A percentile compares a stretch with the other conserved stretches of the same genome.
Conservation (phyloP, 257 asterid genomes). For the Cinchona pubescens region DNA sequence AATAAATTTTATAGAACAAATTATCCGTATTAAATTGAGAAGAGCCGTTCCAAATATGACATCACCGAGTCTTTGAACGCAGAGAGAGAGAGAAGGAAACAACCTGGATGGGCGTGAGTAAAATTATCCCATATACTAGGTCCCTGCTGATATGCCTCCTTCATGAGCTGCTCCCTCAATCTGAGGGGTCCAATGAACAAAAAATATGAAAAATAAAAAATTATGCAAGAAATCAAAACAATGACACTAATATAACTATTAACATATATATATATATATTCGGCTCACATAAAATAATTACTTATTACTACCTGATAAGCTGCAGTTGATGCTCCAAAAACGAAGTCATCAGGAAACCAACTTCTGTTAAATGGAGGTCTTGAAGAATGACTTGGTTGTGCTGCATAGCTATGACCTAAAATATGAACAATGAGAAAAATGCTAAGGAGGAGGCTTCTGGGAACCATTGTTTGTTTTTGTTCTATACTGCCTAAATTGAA, state of each 20-base stretch:
- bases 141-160: constrained; percentile 25
- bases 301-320: constrained; percentile 18
- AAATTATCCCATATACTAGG: constrained; percentile 23
- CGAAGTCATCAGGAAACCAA: constrained; percentile 17
- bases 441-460: neutral
- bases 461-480: neutral
- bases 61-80: too few species aligned
- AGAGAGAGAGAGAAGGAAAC: neutral
- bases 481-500: neutral
- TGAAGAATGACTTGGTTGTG: neutral
- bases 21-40: too few species aligned
- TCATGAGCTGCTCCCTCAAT: constrained; percentile 12
- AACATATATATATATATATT: too few species aligned
- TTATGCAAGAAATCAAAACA: too few species aligned
- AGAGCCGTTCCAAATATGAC: too few species aligned
- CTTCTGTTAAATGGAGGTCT: constrained; percentile 12
- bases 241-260: too few species aligned
- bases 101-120: constrained; percentile 21
- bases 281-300: too few species aligned
- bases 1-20: too few species aligned
- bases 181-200: neutral
- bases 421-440: neutral
- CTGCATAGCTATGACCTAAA: neutral
- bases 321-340: constrained; percentile 22
- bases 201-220: too few species aligned